phyloP scores from a whole-genome alignment of 208 protist genomes.

The Borovskyia barvae region DNA sequence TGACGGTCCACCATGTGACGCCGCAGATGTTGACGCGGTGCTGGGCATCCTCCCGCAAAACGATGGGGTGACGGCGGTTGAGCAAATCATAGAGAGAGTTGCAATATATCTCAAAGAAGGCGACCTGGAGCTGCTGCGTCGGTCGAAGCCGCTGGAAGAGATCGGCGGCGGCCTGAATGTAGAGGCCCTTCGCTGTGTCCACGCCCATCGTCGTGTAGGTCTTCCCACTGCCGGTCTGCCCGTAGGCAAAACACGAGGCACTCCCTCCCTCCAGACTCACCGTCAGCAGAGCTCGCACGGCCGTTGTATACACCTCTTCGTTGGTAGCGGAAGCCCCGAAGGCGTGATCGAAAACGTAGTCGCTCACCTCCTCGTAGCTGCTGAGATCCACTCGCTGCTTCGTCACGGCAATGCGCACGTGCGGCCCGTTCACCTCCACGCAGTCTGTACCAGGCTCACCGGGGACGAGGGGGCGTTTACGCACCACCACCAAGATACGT shows the following conservation, averaged over 20 bases:
- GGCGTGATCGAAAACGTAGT: slow-evolving; percentile 94
- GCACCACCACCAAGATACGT: slow-evolving; percentile 82
- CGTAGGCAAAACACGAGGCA: slow-evolving; percentile 94
- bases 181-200: slow-evolving; percentile 80
- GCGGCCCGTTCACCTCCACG: slow-evolving; percentile 36
- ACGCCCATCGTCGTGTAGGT: slow-evolving; percentile 92
- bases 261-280: slow-evolving; percentile 90
- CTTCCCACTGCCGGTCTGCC: slow-evolving; percentile 92
- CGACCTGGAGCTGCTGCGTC: slow-evolving; percentile 49
- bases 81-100: slow-evolving; percentile 95
- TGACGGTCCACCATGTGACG: slow-evolving; percentile 75
- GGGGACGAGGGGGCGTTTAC: slow-evolving; percentile 74
- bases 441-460: slow-evolving; percentile 55
- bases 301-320: slow-evolving; percentile 81
- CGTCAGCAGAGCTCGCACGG: slow-evolving; percentile 73
- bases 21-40: slow-evolving; percentile 90
- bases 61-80: slow-evolving; percentile 78
- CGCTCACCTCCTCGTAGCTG: slow-evolving; percentile 93
- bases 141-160: slow-evolving; percentile 73
- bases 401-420: slow-evolving; percentile 51
- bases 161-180: slow-evolving; percentile 88
- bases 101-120: slow-evolving; percentile 96
- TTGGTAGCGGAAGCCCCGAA: slow-evolving; percentile 82
- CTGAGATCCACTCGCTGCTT: slow-evolving; percentile 94
- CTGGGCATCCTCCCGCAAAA: slow-evolving; percentile 90